Conservation (phyloP, 495 filamentous ascomycete species). For the Lophiotrema nucula region DNA sequence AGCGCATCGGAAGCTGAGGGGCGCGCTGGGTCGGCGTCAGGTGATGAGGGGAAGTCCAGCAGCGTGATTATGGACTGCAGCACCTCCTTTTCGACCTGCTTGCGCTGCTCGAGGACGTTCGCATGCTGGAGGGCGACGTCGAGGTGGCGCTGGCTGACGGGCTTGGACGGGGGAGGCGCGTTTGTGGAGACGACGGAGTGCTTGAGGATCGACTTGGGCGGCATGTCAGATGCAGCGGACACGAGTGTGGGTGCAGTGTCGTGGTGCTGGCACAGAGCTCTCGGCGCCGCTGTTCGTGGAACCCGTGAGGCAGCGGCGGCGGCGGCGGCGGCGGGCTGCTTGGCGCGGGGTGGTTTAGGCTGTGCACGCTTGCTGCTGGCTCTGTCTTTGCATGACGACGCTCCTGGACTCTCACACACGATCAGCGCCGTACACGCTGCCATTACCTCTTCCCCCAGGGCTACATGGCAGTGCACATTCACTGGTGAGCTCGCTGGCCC, state of each 20-base stretch:
- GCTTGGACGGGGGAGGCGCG: slow-evolving; percentile 44
- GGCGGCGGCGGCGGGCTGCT: neutral
- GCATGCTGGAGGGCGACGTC: slow-evolving; percentile 77
- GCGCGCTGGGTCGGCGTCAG: slow-evolving; percentile 54
- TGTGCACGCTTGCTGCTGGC: neutral
- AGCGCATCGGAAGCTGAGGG: slow-evolving; percentile 58
- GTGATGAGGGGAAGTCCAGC: slow-evolving; percentile 55
- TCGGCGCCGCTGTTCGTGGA: neutral
- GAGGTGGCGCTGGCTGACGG: slow-evolving; percentile 52
- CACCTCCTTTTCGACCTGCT: slow-evolving; percentile 68
- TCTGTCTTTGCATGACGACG: slow-evolving; percentile 25
- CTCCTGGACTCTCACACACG: neutral
- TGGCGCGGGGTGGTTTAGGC: slow-evolving; percentile 2
- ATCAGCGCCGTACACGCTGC: neutral
- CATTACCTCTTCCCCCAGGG: neutral
- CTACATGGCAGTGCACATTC: neutral
- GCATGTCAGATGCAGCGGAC: slow-evolving; percentile 7
- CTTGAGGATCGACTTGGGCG: slow-evolving; percentile 58
- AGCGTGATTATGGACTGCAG: slow-evolving; percentile 68
- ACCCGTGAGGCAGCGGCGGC: neutral
- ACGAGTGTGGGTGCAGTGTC: neutral
- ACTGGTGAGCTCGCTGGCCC: neutral
- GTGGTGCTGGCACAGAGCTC: neutral
- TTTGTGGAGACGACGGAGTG: slow-evolving; percentile 44
- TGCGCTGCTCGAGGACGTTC: slow-evolving; percentile 70